phyloP scores from a whole-genome alignment of 2,329 filamentous ascomycete species.

The Aspergillus glaucus region DNA sequence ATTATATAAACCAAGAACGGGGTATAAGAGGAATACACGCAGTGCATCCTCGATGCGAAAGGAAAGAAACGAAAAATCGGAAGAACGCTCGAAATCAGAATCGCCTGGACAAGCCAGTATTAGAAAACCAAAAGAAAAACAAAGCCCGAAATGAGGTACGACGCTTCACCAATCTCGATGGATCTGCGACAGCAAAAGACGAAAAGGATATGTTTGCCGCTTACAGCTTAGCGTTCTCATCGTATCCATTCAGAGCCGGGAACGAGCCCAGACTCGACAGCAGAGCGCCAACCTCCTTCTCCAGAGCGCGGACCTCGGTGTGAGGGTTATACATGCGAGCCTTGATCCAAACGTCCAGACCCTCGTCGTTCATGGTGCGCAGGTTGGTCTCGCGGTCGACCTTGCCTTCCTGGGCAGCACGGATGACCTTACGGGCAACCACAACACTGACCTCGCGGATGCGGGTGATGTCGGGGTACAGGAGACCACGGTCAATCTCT shows the following conservation, averaged over 20 bases:
- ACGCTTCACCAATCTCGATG: not conserved
- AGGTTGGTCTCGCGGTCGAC: constrained; percentile 50
- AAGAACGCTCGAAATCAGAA: constrained; percentile 16
- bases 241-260: constrained; percentile 19
- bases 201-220: constrained; percentile 5
- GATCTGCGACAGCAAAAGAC: not conserved
- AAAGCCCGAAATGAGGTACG: not conserved
- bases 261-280: constrained; percentile 29
- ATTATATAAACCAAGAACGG: constrained; percentile 10
- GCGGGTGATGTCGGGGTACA: constrained; percentile 86
- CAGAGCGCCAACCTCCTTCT: constrained; percentile 41
- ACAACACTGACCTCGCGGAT: constrained; percentile 84
- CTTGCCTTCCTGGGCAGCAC: constrained; percentile 75
- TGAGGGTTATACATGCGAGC: constrained; percentile 46
- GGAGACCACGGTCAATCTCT: constrained; percentile 74
- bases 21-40: constrained; percentile 16
- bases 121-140: constrained; percentile 4
- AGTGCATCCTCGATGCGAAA: constrained; percentile 11
- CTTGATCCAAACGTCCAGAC: constrained; percentile 44
- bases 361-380: constrained; percentile 36
- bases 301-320: constrained; percentile 40
- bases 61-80: constrained; percentile 4
- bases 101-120: constrained; percentile 12
- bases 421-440: constrained; percentile 88
- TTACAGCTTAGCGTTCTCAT: constrained; percentile 32